A percentile compares a stretch with the other conserved stretches of the same genome.
phyloP scores from a whole-genome alignment of 139 green algal species.

The Chlamydomonas sp. region DNA sequence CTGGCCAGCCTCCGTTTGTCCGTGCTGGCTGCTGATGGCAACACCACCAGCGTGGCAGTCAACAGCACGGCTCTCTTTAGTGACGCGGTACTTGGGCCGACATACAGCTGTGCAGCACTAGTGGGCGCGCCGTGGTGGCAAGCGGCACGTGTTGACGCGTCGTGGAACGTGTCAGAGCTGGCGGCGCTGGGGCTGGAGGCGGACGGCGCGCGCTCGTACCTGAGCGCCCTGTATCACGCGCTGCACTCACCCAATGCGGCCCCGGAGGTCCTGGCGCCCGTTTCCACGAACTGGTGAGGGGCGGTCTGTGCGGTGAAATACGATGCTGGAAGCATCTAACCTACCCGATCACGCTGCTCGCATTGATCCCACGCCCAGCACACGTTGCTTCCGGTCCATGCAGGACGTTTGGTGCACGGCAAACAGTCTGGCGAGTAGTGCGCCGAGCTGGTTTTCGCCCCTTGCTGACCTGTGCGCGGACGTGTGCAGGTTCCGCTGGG shows the following conservation, averaged over 20 bases:
- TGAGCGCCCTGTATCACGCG: background rate
- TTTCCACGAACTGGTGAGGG: slow-evolving; percentile 1
- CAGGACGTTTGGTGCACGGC: too few relatives aligned
- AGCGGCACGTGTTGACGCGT: background rate
- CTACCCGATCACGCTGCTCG: too few relatives aligned
- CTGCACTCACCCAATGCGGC: background rate
- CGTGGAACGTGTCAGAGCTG: background rate
- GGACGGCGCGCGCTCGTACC: background rate
- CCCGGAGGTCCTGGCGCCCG: background rate
- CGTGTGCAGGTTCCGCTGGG: too few relatives aligned
- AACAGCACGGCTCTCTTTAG: too few relatives aligned
- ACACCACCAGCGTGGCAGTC: too few relatives aligned
- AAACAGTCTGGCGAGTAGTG: too few relatives aligned
- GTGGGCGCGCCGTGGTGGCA: background rate
- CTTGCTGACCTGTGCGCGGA: too few relatives aligned
- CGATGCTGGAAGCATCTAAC: background rate
- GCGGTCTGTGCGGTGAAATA: background rate
- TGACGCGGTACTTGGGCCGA: background rate
- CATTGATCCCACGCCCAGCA: too few relatives aligned
- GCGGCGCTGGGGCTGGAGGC: background rate
- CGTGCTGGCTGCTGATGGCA: too few relatives aligned
- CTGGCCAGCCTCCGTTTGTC: too few relatives aligned
- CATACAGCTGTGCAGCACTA: background rate
- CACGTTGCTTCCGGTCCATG: too few relatives aligned
- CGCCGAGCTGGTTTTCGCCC: too few relatives aligned